These are phyloP conservation scores for Clarireedia hainanense DNA, from an alignment of 2,329 filamentous ascomycete genomes.

Conservation along the genomic window DNA sequence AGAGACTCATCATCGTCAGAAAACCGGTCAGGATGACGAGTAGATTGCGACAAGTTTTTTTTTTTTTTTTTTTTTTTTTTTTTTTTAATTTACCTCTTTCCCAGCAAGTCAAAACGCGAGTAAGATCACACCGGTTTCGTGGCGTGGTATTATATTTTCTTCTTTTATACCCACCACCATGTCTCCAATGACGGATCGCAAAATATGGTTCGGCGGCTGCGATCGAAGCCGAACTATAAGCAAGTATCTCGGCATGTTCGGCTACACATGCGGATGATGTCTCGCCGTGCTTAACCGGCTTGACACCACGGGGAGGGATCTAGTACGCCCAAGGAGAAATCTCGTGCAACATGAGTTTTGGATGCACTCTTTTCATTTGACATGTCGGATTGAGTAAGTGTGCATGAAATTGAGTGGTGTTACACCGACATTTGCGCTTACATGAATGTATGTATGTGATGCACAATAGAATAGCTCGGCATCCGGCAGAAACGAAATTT, in stretches of 20 bases:
- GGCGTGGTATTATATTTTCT: not conserved
- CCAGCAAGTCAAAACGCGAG: not conserved
- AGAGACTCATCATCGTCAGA: not conserved
- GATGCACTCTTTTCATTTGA: conserved; percentile 1
- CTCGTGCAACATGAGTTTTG: not conserved
- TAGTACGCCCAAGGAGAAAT: not conserved
- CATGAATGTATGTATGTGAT: not conserved
- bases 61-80: not conserved
- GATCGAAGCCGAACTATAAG: not conserved
- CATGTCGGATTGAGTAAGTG: not conserved
- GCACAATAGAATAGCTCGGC: not conserved
- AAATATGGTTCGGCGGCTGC: not conserved
- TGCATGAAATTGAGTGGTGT: not conserved
- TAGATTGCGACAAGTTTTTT: not conserved
- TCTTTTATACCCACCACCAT: not conserved
- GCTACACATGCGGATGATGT: not conserved
- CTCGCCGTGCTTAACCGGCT: not conserved
- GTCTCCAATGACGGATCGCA: not conserved
- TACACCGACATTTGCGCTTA: conserved; percentile 9
- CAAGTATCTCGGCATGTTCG: conserved; percentile 2
- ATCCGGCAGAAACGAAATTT: too few species aligned
- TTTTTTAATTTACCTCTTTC: not conserved
- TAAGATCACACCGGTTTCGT: not conserved
- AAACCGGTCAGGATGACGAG: not conserved
- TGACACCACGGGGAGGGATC: not conserved